Conservation (phyloP, 2,329 filamentous ascomycete species). For the Fusarium sarcochroum region DNA sequence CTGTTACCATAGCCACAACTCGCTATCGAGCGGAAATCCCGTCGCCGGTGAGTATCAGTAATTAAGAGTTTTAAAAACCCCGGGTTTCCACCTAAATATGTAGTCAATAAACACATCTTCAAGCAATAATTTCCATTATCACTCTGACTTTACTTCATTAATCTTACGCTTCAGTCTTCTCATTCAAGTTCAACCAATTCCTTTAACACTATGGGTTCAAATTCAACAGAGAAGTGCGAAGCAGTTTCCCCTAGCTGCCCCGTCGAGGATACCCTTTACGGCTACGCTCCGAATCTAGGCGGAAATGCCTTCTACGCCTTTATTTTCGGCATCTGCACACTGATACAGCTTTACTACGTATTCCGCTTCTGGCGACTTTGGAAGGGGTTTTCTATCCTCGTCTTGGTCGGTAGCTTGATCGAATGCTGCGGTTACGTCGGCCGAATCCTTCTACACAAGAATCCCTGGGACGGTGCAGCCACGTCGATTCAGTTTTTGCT, state of each 20-base stretch:
- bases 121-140: background rate
- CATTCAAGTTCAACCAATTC: rapidly evolving
- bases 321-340: background rate
- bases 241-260: background rate
- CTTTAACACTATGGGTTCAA: background rate
- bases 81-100: too few relatives aligned
- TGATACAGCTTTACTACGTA: background rate
- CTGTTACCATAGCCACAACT: background rate
- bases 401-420: background rate
- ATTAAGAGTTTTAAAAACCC: background rate
- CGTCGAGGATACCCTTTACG: background rate
- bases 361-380: background rate
- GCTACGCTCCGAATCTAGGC: slow-evolving; percentile 2
- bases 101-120: background rate
- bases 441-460: background rate
- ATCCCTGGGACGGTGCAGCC: background rate
- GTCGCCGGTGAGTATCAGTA: rapidly evolving
- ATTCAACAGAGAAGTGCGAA: background rate
- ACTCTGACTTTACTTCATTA: too few relatives aligned
- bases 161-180: rapidly evolving
- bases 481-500: background rate
- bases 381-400: slow-evolving; percentile 2
- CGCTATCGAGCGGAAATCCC: background rate
- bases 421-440: slow-evolving; percentile 4
- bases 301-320: background rate